A percentile compares a stretch with the other conserved stretches of the same genome.
phyloP scores from a whole-genome alignment of 2,329 filamentous ascomycete genomes.

The Trichoderma endophyticum region DNA sequence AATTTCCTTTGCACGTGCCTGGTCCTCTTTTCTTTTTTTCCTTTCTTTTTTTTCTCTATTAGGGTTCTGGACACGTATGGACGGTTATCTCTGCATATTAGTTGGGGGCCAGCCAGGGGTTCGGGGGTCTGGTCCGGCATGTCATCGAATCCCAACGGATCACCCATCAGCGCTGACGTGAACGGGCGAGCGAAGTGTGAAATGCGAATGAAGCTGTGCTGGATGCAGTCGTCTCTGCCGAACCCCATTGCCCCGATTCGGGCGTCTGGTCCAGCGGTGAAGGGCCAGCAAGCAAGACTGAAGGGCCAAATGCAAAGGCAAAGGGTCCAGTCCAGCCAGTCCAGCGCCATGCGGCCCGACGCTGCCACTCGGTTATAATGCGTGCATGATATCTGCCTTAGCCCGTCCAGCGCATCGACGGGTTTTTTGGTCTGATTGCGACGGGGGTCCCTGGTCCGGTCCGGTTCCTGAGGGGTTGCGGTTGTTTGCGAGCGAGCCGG shows the following conservation, averaged over 20 bases:
- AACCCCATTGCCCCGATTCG: conserved; percentile 2
- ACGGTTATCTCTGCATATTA: neutral
- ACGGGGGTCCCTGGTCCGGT: conserved; percentile 2
- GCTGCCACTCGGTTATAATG: conserved; percentile 18
- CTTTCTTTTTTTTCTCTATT: neutral
- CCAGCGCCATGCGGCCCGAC: neutral
- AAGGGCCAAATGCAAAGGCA: no score
- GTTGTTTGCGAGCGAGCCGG: neutral
- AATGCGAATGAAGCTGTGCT: neutral
- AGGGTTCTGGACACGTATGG: neutral
- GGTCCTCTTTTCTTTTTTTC: neutral
- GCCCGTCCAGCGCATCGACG: conserved; percentile 17
- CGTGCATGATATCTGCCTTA: conserved; percentile 17
- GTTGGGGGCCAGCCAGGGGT: neutral
- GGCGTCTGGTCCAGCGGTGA: conserved; percentile 16
- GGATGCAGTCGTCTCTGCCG: neutral
- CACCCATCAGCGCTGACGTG: neutral
- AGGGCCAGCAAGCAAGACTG: neutral
- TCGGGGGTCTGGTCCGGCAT: neutral
- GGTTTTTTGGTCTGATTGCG: neutral
- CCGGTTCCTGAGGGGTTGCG: conserved; percentile 8
- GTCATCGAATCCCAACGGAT: neutral
- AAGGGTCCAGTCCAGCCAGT: neutral
- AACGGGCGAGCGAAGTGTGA: neutral
- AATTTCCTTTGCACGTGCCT: conserved; percentile 1